Conservation (phyloP, 306 rosid genomes). For the Mimosa bimucronata region DNA sequence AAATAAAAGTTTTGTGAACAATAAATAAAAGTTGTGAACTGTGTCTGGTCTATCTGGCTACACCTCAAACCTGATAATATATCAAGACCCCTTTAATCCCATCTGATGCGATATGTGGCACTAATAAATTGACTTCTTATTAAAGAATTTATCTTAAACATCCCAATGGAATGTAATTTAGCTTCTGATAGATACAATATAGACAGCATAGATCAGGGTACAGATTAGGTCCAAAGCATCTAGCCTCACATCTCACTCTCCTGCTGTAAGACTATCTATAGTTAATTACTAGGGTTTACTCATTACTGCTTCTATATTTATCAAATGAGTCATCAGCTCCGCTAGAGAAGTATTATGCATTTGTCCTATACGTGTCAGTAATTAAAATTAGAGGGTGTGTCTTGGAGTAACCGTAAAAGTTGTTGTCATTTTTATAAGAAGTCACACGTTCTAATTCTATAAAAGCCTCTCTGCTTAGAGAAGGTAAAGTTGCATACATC, state of each 20-base stretch:
- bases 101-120: constrained; percentile 4
- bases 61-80: constrained; percentile 15
- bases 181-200: not conserved
- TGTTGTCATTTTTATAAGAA: no score
- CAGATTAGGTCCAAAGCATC: not conserved
- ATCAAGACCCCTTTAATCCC: constrained; percentile 1
- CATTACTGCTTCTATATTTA: not conserved
- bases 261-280: not conserved
- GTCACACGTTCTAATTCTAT: no score
- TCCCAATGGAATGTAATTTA: not conserved
- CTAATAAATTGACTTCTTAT: not conserved
- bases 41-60: not conserved
- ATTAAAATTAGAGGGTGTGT: not conserved
- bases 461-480: no score
- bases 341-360: not conserved
- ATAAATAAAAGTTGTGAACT: not conserved
- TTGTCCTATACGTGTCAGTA: not conserved
- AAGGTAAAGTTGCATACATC: no score
- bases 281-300: not conserved
- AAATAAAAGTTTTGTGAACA: no score
- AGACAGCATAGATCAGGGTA: not conserved
- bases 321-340: not conserved
- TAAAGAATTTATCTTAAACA: not conserved
- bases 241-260: not conserved
- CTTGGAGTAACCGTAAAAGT: no score